Evolutionary conservation across 2,329 filamentous ascomycete species (phyloP).

Genomic region (Mycosphaerelloides madeirae): DNA sequence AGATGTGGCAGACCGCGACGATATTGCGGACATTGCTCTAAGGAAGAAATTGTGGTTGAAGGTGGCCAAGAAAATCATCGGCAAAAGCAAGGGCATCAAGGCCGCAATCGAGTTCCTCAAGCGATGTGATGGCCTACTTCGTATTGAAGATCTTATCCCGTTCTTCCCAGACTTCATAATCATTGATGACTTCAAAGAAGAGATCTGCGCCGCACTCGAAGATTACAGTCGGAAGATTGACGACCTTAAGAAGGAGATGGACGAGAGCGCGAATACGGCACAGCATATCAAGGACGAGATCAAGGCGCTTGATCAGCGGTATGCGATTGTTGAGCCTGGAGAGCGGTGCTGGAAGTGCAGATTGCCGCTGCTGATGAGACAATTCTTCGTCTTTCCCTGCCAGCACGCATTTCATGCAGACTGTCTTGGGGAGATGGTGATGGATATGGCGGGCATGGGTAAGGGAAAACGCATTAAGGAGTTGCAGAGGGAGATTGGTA

Average conservation of each 20-base stretch:
- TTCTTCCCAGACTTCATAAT: constrained; percentile 99
- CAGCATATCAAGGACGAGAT: constrained; percentile 89
- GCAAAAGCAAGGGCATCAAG: constrained; percentile 77
- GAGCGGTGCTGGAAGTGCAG: constrained; percentile 89
- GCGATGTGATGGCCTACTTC: constrained; percentile 74
- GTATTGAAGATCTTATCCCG: constrained; percentile 93
- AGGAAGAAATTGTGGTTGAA: constrained; percentile 95
- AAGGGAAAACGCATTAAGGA: constrained; percentile 78
- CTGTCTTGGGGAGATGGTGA: constrained; percentile 78
- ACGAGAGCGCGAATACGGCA: constrained; percentile 83
- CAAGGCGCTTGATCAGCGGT: constrained; percentile 75
- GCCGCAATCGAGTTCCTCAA: constrained; percentile 86
- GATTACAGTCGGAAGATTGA: constrained; percentile 92
- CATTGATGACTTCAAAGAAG: constrained; percentile 98
- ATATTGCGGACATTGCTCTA: constrained; percentile 61
- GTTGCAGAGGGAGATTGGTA: constrained; percentile 76
- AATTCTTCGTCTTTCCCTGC: constrained; percentile 98
- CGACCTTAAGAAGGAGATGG: constrained; percentile 85
- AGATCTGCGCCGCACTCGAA: constrained; percentile 90
- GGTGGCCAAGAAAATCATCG: constrained; percentile 90
- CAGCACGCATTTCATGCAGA: constrained; percentile 98
- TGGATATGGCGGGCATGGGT: constrained; percentile 72
- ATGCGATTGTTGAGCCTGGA: constrained; percentile 93
- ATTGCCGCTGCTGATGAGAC: constrained; percentile 76
- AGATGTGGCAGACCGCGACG: constrained; percentile 79